These are phyloP conservation scores for Udeniomyces megalosporus DNA, from an alignment of 768 basidiomycete species.

Conservation along the genomic window DNA sequence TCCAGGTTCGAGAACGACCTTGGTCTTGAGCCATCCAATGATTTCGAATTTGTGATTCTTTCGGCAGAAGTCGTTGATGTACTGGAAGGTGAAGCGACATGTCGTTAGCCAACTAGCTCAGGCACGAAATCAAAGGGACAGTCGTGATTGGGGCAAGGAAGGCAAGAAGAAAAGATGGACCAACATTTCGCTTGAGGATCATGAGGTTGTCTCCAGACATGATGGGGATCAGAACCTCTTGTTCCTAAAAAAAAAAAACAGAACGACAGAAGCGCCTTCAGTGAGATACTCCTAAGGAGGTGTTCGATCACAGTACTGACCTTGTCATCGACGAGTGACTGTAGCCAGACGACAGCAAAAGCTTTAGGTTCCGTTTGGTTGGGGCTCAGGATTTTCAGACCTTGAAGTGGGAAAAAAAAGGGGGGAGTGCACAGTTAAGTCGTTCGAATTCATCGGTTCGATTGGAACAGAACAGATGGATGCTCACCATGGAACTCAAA, in stretches of 20 bases:
- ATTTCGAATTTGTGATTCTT: slow-evolving; percentile 35
- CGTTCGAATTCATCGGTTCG: too few relatives aligned
- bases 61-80: slow-evolving; percentile 36
- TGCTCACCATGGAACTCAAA: too few relatives aligned
- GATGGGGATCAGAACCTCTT: slow-evolving; percentile 36
- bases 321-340: slow-evolving; percentile 40
- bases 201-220: slow-evolving; percentile 30
- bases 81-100: neutral
- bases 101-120: neutral
- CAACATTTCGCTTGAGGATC: slow-evolving; percentile 33
- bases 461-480: too few relatives aligned
- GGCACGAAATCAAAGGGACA: neutral
- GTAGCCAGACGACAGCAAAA: slow-evolving; percentile 41
- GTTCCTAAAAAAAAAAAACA: too few relatives aligned
- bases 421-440: too few relatives aligned
- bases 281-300: too few relatives aligned
- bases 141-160: neutral
- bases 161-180: neutral
- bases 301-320: too few relatives aligned
- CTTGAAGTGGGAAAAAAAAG: too few relatives aligned
- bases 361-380: slow-evolving; percentile 30
- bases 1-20: slow-evolving; percentile 33
- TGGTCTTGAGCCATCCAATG: slow-evolving; percentile 31
- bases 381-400: slow-evolving; percentile 19
- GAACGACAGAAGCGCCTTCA: too few relatives aligned